Evolutionary conservation across 768 basidiomycete species (phyloP).

Genomic region (Tulasnella sp.): DNA sequence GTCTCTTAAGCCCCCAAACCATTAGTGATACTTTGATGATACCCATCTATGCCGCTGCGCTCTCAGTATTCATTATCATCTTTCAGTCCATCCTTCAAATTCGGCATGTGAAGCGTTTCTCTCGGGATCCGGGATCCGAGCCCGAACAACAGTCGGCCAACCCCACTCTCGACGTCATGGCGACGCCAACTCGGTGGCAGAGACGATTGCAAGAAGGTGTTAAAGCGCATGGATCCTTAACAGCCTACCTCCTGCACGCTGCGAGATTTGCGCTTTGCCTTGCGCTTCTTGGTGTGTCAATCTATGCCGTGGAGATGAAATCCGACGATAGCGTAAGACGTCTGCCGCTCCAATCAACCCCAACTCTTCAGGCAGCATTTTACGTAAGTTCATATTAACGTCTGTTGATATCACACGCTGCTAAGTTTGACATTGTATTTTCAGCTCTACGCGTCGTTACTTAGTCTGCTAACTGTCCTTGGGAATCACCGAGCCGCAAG

Average conservation of each 20-base stretch:
- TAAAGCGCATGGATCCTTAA: conserved; percentile 35
- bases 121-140: conserved; percentile 5
- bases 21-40: conserved; percentile 27
- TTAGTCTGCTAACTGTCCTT: conserved; percentile 35
- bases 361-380: too few species aligned
- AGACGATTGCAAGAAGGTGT: conserved; percentile 35
- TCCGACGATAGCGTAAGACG: too few species aligned
- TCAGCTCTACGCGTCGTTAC: conserved; percentile 37
- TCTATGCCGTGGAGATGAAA: too few species aligned
- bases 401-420: too few species aligned
- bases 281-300: conserved; percentile 41
- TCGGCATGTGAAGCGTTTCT: conserved; percentile 1
- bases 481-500: conserved; percentile 32
- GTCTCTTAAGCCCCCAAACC: not conserved
- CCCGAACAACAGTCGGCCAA: conserved; percentile 14
- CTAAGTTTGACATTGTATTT: not conserved
- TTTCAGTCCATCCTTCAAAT: conserved; percentile 25
- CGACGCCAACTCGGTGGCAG: conserved; percentile 28
- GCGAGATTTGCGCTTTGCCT: conserved; percentile 37
- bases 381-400: conserved; percentile 27
- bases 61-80: conserved; percentile 30
- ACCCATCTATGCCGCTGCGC: conserved; percentile 30
- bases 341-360: too few species aligned
- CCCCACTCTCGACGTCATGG: conserved; percentile 21
- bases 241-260: conserved; percentile 40